Base-by-base conservation (phyloP, 768 basidiomycete genomes). In the Naematelia encephala region DNA sequence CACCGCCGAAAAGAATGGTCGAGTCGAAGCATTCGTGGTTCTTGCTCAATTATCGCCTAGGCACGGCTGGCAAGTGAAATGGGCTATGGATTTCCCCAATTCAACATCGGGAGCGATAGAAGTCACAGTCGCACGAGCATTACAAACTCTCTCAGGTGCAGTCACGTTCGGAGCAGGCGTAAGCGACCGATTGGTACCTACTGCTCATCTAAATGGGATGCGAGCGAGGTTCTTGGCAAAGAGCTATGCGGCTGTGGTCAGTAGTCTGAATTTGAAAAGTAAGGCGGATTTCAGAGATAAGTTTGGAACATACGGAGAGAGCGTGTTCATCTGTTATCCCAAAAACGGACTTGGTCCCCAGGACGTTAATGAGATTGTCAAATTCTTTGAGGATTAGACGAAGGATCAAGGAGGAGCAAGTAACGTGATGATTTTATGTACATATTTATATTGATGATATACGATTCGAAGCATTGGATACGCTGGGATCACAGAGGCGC, bases 51-150 rank as follows among this genome's bases (percentile, higher is more conserved):
- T 82, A 11, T 66, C 80, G 0, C 80, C 82, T 14, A 76, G 79
- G 25, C 68, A 72, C 12, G 73, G 78, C 21, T 74, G 80, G 43
- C 84, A 82, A 73, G 83, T 85, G 67, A 85, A 85, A 71, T 84
- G 85, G 61, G 80, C 81, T 1, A 75, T 80, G 16, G 81, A 82
- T 22, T 84, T 85, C 71, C 83, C 83, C 4, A 67, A 77, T 25
- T 81, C 84, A 0, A 82, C 83, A 0, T 81, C 81, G 56, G 84
- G 83, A 21, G 83, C 82, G 0, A 84, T 83, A 1, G 83, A 85
- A 58, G 71, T 72, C 13, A 78, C 84, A 57, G 83, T 85, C 51
- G 79, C 80, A 62, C 78, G 78, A 3, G 81, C 81, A 0, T 78
- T 85, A 48, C 77, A 73, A 53, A 71, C 78, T 55, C 63, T 80